Base-by-base conservation (phyloP, 108 stramenopile species). In the Aurantiochytrium sp. region DNA sequence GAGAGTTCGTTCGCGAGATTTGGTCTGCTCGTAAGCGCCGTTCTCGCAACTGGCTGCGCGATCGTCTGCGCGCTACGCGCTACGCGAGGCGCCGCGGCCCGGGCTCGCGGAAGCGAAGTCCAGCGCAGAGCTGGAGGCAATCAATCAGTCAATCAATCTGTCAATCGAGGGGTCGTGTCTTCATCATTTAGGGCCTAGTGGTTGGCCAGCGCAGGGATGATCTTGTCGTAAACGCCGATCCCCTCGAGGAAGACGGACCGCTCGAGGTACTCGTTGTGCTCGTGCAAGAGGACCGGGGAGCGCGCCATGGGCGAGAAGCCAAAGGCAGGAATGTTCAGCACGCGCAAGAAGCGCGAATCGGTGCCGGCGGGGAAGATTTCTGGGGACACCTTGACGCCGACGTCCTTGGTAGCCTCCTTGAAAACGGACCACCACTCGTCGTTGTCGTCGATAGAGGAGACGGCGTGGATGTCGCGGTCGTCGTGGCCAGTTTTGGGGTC, bases 301-400 rank as follows among this genome's bases (percentile, higher is more conserved):
- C 95, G 93, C 8, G 95, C 89, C 96, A 98, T 98, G 22, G 98
- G 98, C 22, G 94, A 94, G 88, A 98, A 98, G 36, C 97, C 98
- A 86, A 98, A 89, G 8, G 98, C 98, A 32, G 95, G 92, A 52
- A 98, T 92, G 4, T 96, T 96, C 69, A 97, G 65, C 21, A 91
- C 94, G 15, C 98, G 90, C 55, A 98, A 69, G 90, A 97, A 98
- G 10, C 98, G 92, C 8, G 94, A 95, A 91, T 98, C 98, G 22
- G 98, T 98, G 32, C 96, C 96, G 4, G 97, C 98, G 5, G 98
- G 98, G 92, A 98, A 98, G n/a, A 98, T 94, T 86, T 95, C 95
- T 0, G 98, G 96, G 52, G 87, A 91, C 19, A 96, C 73, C 37
- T 89, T 42, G 50, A 93, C 90, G 10, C 94, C 97, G 87, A 94